phyloP scores from a whole-genome alignment of 169 alveolate species.

The Eimeria necatrix region DNA sequence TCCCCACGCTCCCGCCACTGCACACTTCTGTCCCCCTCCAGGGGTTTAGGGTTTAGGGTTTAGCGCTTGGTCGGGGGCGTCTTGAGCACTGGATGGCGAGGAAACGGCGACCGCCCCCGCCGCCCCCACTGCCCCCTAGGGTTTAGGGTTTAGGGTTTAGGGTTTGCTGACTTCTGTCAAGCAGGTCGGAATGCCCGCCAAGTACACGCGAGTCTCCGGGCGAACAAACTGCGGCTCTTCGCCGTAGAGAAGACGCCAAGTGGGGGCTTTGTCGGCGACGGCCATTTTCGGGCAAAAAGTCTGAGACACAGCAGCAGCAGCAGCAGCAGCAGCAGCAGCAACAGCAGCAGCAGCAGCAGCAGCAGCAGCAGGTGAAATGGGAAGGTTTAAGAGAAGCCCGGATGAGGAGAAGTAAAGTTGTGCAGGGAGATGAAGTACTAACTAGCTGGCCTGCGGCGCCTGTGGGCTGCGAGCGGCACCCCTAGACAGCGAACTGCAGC shows the following conservation, averaged over 20 bases:
- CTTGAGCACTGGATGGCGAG: not conserved
- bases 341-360: not conserved
- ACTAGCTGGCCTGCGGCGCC: too few relatives aligned
- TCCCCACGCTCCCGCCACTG: not conserved
- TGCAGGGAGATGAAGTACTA: too few relatives aligned
- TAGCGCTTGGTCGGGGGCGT: not conserved
- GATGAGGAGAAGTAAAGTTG: too few relatives aligned
- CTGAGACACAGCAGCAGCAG: not conserved
- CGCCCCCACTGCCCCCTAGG: not conserved
- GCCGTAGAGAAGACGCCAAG: conserved; percentile 16
- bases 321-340: not conserved
- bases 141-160: not conserved
- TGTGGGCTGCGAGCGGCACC: too few relatives aligned
- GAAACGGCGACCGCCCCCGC: not conserved
- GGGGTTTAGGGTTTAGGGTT: not conserved
- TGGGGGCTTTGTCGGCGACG: not conserved
- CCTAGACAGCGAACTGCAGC: too few relatives aligned
- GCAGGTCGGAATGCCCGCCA: not conserved
- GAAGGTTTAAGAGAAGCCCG: too few relatives aligned
- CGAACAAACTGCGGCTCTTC: not conserved
- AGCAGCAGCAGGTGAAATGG: too few relatives aligned
- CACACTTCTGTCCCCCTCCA: not conserved
- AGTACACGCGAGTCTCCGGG: conserved; percentile 14
- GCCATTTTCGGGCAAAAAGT: not conserved
- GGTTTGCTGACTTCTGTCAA: conserved; percentile 2